Evolutionary conservation across 345 rosid species (phyloP).

Genomic region (Pistacia vera): DNA sequence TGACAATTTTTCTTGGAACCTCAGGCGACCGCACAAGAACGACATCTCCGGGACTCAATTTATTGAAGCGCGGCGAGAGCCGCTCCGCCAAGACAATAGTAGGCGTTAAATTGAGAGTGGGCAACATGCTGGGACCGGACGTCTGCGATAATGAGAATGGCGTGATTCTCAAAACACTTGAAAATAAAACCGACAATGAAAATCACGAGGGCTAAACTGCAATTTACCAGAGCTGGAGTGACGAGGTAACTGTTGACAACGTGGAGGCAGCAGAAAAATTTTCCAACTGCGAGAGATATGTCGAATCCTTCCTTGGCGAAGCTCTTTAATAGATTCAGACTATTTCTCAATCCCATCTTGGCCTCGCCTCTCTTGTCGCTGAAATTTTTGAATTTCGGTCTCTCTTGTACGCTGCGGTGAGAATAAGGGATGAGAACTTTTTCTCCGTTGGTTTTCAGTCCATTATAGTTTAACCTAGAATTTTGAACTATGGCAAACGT

Average conservation of each 20-base stretch:
- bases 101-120: conserved; percentile 54
- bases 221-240: conserved; percentile 41
- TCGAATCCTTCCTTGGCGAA: conserved; percentile 26
- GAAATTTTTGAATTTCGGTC: too few relatives aligned
- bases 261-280: conserved; percentile 52
- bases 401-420: too few relatives aligned
- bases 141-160: conserved; percentile 33
- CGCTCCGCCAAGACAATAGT: conserved; percentile 56
- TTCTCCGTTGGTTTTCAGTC: too few relatives aligned
- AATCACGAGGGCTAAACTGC: too few relatives aligned
- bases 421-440: too few relatives aligned
- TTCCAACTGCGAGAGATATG: conserved; percentile 23
- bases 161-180: neutral
- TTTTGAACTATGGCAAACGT: too few relatives aligned
- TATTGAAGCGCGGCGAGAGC: conserved; percentile 43
- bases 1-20: conserved; percentile 44
- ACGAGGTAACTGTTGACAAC: conserved; percentile 47
- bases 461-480: too few relatives aligned
- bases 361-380: neutral
- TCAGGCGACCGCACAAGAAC: conserved; percentile 63
- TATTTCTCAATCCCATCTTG: neutral
- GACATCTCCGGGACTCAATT: conserved; percentile 62
- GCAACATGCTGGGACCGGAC: conserved; percentile 81
- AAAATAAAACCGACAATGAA: neutral
- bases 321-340: neutral